Evolutionary conservation across 2,329 filamentous ascomycete genomes (phyloP), one percentile per base, ranked within the genome.

Genomic region (Fusarium sororula): DNA sequence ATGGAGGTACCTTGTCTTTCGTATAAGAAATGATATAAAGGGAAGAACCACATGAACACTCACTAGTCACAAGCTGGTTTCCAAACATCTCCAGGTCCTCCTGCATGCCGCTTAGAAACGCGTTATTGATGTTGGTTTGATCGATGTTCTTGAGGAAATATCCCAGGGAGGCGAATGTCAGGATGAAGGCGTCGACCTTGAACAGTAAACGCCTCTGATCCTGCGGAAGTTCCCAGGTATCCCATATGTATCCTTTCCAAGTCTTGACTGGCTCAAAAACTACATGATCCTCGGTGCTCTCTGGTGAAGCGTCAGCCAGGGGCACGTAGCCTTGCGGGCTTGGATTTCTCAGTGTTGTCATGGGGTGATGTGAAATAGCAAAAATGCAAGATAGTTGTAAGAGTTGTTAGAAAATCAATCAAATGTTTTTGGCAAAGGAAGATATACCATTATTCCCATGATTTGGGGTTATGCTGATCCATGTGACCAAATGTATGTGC

Each of bases 1-100:
- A 53, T 72, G 54, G 48, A 75, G 63, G 15, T 73, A 59, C 72
- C 65, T 74, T 55, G 20, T 11, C 15, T 13, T 30, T 14, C 4
- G 12, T 13, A 7, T 55, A 4, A 41, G 35, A 14, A 26, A 1
- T 8, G 6, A 15, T 26, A 6, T 13, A 4, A 18, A 14, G 14
- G 20, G n/a, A 17, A 18, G 17, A n/a, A 4, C 20, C 22, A 13
- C 4, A 18, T n/a, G 9, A 10, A 10, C 5, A 61, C 58, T 42
- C 11, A 55, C 58, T 61, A 10, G 58, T 61, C 20, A 61, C 58
- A 28, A 61, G 58, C 20, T 55, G 58, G 7, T 61, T 61, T 5
- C 58, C 58, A 42, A 55, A 55, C 48, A 61, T 61, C 7, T 17
- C 58, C 1, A 61, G 58, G 11, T 61, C 58, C 37, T 55, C 47